Conservation (phyloP, 768 basidiomycete genomes). For the Hygrocybe coccinea region DNA sequence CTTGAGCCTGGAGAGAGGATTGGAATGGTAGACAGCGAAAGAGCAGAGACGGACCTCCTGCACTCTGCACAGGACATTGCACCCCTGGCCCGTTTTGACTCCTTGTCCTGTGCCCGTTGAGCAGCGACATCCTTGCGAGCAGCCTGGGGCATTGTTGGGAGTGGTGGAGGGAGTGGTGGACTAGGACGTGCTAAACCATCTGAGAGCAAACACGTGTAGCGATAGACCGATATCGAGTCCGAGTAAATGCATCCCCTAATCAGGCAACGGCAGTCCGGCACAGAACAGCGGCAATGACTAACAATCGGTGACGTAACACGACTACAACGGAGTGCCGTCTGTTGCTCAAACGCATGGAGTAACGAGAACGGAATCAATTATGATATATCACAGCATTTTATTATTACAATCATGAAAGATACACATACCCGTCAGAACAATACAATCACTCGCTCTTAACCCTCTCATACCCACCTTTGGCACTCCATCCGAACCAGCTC, state of each 20-base stretch:
- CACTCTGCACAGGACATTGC: conserved; percentile 61
- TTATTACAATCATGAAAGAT: too few species aligned
- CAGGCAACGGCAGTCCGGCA: too few species aligned
- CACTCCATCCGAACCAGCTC: conserved; percentile 53
- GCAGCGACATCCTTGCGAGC: conserved; percentile 41
- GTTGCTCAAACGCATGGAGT: too few species aligned
- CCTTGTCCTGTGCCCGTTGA: conserved; percentile 57
- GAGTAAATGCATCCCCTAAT: too few species aligned
- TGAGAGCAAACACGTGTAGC: too few species aligned
- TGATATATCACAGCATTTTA: neutral
- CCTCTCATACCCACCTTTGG: conserved; percentile 42
- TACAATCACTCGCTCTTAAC: conserved; percentile 48
- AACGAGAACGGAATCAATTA: too few species aligned
- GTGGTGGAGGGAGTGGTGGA: neutral
- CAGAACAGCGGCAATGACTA: too few species aligned
- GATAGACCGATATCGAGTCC: too few species aligned
- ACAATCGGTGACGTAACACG: too few species aligned
- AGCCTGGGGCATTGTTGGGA: conserved; percentile 53
- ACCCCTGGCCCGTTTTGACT: conserved; percentile 59
- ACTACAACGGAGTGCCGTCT: too few species aligned
- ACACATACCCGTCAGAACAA: neutral
- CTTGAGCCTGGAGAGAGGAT: conserved; percentile 44
- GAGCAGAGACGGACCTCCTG: conserved; percentile 40
- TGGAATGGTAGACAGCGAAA: neutral
- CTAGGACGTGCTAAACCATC: neutral